These are phyloP conservation scores for Globisporangium echinulatum DNA, from an alignment of 352 stramenopile genomes.

Conservation along the genomic window DNA sequence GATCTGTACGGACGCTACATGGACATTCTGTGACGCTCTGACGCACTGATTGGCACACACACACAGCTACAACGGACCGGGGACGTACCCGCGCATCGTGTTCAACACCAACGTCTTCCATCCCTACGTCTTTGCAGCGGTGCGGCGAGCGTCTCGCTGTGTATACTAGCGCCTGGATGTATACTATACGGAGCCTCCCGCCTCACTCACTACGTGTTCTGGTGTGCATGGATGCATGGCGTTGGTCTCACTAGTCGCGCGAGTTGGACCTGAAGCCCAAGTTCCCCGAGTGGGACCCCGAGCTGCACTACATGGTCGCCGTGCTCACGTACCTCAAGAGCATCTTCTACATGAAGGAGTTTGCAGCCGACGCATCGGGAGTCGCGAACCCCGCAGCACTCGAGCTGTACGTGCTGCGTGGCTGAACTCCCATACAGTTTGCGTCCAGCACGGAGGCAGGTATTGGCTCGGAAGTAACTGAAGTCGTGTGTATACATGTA, in stretches of 20 bases:
- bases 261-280: conserved; percentile 89
- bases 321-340: conserved; percentile 96
- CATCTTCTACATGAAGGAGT: conserved; percentile 98
- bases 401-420: conserved; percentile 52
- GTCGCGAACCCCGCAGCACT: conserved; percentile 85
- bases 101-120: conserved; percentile 94
- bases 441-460: no score
- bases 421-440: no score
- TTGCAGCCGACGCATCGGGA: conserved; percentile 30
- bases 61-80: conserved; percentile 90
- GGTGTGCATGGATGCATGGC: background rate
- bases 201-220: background rate
- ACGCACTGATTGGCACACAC: background rate
- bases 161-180: background rate
- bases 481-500: background rate
- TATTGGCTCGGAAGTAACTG: background rate
- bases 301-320: conserved; percentile 93
- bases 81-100: conserved; percentile 89
- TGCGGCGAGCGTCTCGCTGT: conserved; percentile 8
- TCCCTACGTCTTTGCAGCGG: conserved; percentile 86
- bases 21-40: background rate
- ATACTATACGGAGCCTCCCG: background rate
- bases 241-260: conserved; percentile 40
- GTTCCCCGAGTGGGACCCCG: conserved; percentile 91
- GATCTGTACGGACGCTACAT: no score